phyloP scores from a whole-genome alignment of 192 early-diverging fungal genomes.

The Coemansia sp. region DNA sequence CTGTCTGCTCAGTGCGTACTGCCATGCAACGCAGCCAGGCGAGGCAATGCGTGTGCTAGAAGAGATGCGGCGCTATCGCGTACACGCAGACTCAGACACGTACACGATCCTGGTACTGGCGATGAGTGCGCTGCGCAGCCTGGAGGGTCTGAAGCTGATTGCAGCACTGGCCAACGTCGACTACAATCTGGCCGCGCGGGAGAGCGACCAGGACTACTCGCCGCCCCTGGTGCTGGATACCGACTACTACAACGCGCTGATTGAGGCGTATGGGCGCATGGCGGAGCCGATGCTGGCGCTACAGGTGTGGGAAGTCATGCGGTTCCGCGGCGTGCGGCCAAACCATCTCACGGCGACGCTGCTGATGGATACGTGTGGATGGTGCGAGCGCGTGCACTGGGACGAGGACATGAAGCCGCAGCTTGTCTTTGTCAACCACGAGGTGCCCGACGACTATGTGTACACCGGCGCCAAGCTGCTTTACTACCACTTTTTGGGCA shows the following conservation, averaged over 20 bases:
- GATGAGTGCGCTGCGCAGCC: conserved; percentile 41
- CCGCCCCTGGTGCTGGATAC: conserved; percentile 24
- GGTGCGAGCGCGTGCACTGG: conserved; percentile 51
- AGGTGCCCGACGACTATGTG: conserved; percentile 35
- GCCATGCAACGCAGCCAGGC: conserved; percentile 18
- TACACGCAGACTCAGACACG: conserved; percentile 33
- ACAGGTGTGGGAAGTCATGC: conserved; percentile 50
- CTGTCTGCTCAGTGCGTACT: conserved; percentile 34
- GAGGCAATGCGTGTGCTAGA: conserved; percentile 44
- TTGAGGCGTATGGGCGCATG: conserved; percentile 45
- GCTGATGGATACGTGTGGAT: conserved; percentile 45
- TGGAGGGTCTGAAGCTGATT: conserved; percentile 40
- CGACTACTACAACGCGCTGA: conserved; percentile 41
- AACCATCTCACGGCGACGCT: conserved; percentile 44
- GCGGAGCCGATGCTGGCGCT: conserved; percentile 41
- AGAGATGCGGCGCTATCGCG: conserved; percentile 40
- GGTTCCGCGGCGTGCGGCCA: conserved; percentile 37
- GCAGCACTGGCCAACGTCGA: conserved; percentile 41
- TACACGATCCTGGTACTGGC: conserved; percentile 27
- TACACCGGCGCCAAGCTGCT: conserved; percentile 34
- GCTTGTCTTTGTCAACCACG: conserved; percentile 19
- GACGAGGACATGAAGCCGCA: conserved; percentile 34
- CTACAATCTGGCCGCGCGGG: conserved; percentile 34
- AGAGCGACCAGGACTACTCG: not conserved
- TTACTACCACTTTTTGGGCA: conserved; percentile 34